phyloP scores from a whole-genome alignment of 2,329 filamentous ascomycete genomes.

The Chrysoporthe austroafricana region DNA sequence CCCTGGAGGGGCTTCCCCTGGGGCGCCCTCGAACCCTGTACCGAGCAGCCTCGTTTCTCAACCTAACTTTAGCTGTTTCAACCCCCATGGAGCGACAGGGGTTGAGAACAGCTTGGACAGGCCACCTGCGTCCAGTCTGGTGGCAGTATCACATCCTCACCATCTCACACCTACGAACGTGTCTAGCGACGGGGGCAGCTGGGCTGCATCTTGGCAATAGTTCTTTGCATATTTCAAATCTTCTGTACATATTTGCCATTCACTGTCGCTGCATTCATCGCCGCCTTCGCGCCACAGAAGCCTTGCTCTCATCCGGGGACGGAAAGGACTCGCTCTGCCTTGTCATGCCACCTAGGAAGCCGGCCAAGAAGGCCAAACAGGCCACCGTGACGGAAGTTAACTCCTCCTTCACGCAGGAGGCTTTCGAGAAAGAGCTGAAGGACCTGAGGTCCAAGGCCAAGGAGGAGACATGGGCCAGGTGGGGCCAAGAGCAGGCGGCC shows the following conservation, averaged over 20 bases:
- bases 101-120: slow-evolving; percentile 15
- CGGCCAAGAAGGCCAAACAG: slow-evolving; percentile 32
- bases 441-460: slow-evolving; percentile 51
- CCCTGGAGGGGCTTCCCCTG: not conserved
- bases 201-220: slow-evolving; percentile 15
- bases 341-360: slow-evolving; percentile 36
- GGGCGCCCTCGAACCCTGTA: not conserved
- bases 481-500: slow-evolving; percentile 41
- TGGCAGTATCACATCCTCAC: not conserved
- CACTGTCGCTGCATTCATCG: not conserved
- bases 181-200: slow-evolving; percentile 8
- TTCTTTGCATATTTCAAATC: not conserved
- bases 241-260: not conserved
- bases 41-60: not conserved
- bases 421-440: slow-evolving; percentile 59
- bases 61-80: slow-evolving; percentile 2
- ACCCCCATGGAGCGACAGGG: not conserved
- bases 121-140: slow-evolving; percentile 36
- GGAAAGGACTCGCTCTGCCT: not conserved
- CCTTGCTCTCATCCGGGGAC: not conserved
- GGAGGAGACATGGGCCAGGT: slow-evolving; percentile 40
- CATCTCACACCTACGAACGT: not conserved
- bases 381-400: slow-evolving; percentile 34
- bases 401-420: slow-evolving; percentile 51
- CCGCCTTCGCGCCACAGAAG: not conserved